Evolutionary conservation across 805 yeast species (phyloP).

Genomic region (Candida silvatica): DNA sequence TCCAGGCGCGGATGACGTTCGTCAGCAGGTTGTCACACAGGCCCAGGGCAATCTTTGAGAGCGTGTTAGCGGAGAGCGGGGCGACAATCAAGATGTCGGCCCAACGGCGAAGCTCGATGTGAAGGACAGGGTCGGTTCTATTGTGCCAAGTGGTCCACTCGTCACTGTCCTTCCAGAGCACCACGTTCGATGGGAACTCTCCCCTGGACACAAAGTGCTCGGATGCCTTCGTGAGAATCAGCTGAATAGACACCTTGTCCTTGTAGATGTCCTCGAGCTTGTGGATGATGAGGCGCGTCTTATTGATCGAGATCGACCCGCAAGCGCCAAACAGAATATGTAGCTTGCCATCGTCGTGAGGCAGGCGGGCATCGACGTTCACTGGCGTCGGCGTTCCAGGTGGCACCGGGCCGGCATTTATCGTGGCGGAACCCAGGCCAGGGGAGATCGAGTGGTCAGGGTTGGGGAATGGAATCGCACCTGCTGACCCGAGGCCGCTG

Average conservation of each 20-base stretch:
- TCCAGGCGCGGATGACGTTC: constrained; percentile 54
- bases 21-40: constrained; percentile 51
- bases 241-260: constrained; percentile 42
- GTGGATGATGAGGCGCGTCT: constrained; percentile 42
- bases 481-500: not conserved
- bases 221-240: constrained; percentile 44
- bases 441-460: not conserved
- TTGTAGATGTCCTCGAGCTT: constrained; percentile 45
- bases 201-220: constrained; percentile 44
- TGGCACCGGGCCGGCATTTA: constrained; percentile 1
- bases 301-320: constrained; percentile 45
- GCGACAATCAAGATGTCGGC: constrained; percentile 50
- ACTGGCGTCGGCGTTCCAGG: constrained; percentile 9
- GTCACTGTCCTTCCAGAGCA: constrained; percentile 49
- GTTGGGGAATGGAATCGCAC: not conserved
- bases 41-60: constrained; percentile 48
- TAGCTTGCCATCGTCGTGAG: constrained; percentile 45
- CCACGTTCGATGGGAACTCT: constrained; percentile 34
- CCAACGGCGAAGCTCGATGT: constrained; percentile 53
- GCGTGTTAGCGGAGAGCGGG: constrained; percentile 50
- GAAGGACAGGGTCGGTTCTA: constrained; percentile 51
- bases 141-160: constrained; percentile 49
- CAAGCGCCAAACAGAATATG: constrained; percentile 52
- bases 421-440: constrained; percentile 2
- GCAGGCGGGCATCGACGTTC: constrained; percentile 28